A percentile compares a stretch with the other conserved stretches of the same genome.
Conservation (phyloP, 352 stramenopile genomes). For the Globisporangium alternatum region DNA sequence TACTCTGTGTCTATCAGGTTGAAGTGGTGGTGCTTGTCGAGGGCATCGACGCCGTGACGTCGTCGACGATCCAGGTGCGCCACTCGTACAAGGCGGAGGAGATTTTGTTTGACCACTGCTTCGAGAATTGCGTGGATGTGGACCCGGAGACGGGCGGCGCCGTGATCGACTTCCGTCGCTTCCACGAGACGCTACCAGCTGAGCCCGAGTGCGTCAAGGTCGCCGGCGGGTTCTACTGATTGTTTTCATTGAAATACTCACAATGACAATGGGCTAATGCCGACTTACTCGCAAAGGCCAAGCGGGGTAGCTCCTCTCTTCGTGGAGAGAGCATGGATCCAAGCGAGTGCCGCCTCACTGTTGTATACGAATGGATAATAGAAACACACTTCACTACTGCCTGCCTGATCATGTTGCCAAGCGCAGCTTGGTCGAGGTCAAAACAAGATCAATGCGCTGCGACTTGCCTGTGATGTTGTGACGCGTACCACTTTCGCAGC, state of each 20-base stretch:
- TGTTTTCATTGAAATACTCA: too few relatives aligned
- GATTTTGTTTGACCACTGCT: conserved; percentile 91
- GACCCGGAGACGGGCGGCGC: conserved; percentile 71
- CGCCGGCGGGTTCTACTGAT: conserved; percentile 52
- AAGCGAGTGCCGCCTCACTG: too few relatives aligned
- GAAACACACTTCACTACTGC: too few relatives aligned
- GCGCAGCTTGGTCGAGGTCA: too few relatives aligned
- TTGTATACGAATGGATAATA: too few relatives aligned
- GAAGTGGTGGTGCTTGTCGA: conserved; percentile 97
- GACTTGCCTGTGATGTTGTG: too few relatives aligned
- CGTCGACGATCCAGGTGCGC: conserved; percentile 92
- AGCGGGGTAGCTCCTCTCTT: too few relatives aligned
- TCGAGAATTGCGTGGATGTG: conserved; percentile 90
- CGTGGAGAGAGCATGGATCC: too few relatives aligned
- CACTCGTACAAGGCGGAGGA: conserved; percentile 94
- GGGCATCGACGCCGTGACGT: conserved; percentile 94
- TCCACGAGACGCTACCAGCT: conserved; percentile 73
- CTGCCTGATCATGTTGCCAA: too few relatives aligned
- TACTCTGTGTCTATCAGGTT: conserved; percentile 41
- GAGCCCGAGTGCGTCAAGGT: conserved; percentile 61
- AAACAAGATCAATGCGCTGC: too few relatives aligned
- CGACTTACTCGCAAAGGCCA: too few relatives aligned
- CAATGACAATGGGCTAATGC: not conserved
- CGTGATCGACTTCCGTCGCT: conserved; percentile 87
- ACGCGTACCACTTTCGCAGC: too few relatives aligned